Conservation (phyloP, 495 filamentous ascomycete species). For the Astrothelium subdiscretum region DNA sequence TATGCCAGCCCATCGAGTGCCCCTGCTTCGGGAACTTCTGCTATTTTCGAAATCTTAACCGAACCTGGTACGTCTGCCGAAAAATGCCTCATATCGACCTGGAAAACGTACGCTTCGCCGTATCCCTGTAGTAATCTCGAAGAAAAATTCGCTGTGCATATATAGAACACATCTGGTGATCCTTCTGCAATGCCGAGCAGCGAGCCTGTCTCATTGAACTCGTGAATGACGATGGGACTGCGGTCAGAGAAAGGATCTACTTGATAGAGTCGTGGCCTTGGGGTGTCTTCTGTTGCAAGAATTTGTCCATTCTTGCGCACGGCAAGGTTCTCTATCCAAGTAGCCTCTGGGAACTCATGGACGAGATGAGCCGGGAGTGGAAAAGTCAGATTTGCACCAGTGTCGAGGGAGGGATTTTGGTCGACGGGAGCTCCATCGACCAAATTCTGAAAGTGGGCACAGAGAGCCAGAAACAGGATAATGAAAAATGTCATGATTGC, state of each 20-base stretch:
- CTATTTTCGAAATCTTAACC: background rate
- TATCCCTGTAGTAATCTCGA: background rate
- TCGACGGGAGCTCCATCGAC: background rate
- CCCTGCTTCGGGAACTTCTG: background rate
- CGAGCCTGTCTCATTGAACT: conserved; percentile 4
- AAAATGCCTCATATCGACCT: conserved; percentile 1
- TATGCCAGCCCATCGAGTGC: conserved; percentile 26
- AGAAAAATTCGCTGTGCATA: conserved; percentile 1
- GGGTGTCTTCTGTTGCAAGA: conserved; percentile 5
- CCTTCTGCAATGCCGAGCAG: conserved; percentile 9
- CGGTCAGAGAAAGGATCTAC: conserved; percentile 8
- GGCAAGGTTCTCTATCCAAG: conserved; percentile 15
- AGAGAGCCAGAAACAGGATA: background rate
- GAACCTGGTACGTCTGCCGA: background rate
- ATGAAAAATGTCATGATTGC: background rate
- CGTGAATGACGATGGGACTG: background rate
- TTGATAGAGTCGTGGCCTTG: conserved; percentile 5
- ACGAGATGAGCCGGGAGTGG: background rate
- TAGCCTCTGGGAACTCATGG: conserved; percentile 5
- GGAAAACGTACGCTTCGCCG: conserved; percentile 7
- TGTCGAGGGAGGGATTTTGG: background rate
- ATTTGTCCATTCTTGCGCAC: conserved; percentile 7
- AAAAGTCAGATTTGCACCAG: background rate
- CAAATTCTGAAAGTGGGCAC: background rate
- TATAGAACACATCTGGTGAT: conserved; percentile 5